These are phyloP conservation scores for Toxicodendron radicans DNA, from an alignment of 345 rosid genomes.

Conservation along the genomic window DNA sequence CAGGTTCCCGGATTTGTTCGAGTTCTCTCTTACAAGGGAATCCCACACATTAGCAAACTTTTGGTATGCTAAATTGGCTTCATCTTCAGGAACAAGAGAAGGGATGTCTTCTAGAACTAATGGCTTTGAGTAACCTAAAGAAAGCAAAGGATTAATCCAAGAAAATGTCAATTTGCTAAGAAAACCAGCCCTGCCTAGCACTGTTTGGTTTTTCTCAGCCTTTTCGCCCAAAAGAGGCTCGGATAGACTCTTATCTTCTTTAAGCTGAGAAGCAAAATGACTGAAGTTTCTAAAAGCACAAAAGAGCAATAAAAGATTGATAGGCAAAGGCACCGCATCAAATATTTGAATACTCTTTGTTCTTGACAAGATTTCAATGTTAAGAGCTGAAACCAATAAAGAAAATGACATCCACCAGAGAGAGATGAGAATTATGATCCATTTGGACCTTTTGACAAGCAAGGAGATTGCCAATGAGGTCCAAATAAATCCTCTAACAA, in stretches of 20 bases:
- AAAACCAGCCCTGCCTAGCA: constrained; percentile 44
- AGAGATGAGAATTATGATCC: constrained; percentile 36
- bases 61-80: constrained; percentile 49
- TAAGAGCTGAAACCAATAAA: constrained; percentile 44
- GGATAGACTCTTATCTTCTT: constrained; percentile 30
- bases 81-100: constrained; percentile 50
- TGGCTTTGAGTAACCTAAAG: constrained; percentile 57
- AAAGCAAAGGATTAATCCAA: constrained; percentile 66
- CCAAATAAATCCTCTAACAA: constrained; percentile 63
- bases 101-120: constrained; percentile 63
- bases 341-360: constrained; percentile 34
- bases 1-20: constrained; percentile 36
- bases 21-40: constrained; percentile 29
- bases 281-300: constrained; percentile 49
- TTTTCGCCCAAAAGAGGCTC: constrained; percentile 47
- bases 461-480: constrained; percentile 55
- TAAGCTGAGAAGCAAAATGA: constrained; percentile 16
- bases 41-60: constrained; percentile 60
- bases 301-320: constrained; percentile 52
- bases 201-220: constrained; percentile 22
- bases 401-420: constrained; percentile 74
- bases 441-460: constrained; percentile 50
- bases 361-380: constrained; percentile 34
- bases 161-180: constrained; percentile 55
- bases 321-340: constrained; percentile 45